phyloP scores from a whole-genome alignment of 1,139 yeast genomes.

The Suhomyces wounanorum region DNA sequence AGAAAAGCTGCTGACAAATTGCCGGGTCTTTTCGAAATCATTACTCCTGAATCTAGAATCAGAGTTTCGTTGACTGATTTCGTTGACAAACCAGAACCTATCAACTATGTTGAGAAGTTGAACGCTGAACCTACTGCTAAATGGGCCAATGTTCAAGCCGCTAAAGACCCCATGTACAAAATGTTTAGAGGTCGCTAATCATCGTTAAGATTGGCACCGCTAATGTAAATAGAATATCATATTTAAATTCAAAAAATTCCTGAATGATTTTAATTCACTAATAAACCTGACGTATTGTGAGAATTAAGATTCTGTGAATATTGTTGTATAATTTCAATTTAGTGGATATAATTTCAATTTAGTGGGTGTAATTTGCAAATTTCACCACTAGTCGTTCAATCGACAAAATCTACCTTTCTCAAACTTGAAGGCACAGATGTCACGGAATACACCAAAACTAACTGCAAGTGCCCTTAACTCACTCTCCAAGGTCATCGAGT shows the following conservation, averaged over 20 bases:
- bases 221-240: not conserved
- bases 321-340: too few species aligned
- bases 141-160: slow-evolving; percentile 49
- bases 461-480: slow-evolving; percentile 33
- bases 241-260: not conserved
- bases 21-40: slow-evolving; percentile 90
- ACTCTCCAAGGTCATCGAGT: slow-evolving; percentile 36
- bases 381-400: not conserved
- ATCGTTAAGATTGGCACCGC: slow-evolving; percentile 3
- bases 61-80: slow-evolving; percentile 67
- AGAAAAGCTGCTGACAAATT: slow-evolving; percentile 89
- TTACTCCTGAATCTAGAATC: slow-evolving; percentile 63
- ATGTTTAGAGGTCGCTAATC: slow-evolving; percentile 53
- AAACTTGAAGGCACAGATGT: slow-evolving; percentile 15
- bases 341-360: too few species aligned
- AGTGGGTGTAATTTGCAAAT: not conserved
- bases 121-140: slow-evolving; percentile 67
- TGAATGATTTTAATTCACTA: not conserved
- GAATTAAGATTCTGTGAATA: too few species aligned
- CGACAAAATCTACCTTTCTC: not conserved
- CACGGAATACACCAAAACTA: slow-evolving; percentile 35
- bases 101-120: slow-evolving; percentile 58
- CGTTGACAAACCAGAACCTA: slow-evolving; percentile 45
- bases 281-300: too few species aligned
- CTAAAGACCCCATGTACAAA: slow-evolving; percentile 53